phyloP scores from a whole-genome alignment of 2,329 filamentous ascomycete species.

The Colletotrichum liriopes region DNA sequence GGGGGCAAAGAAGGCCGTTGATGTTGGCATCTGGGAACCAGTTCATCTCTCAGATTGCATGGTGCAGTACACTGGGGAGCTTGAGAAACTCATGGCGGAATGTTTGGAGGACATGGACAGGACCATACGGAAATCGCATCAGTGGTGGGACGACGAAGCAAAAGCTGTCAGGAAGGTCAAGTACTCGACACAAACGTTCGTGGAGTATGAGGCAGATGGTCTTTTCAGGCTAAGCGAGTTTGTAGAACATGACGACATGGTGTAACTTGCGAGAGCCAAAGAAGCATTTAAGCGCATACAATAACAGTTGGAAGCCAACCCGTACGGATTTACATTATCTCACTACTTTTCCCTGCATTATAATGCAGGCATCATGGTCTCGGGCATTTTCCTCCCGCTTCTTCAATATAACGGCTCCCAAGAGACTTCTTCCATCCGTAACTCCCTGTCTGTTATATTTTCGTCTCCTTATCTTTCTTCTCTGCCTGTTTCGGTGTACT shows the following conservation, averaged over 20 bases:
- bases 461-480: too few species aligned
- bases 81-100: conserved; percentile 11
- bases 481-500: too few species aligned
- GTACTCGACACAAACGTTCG: conserved; percentile 8
- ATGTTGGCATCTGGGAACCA: neutral
- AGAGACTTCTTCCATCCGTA: neutral
- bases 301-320: neutral
- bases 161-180: neutral
- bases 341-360: too few species aligned
- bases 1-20: neutral
- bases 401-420: neutral
- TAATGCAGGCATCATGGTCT: neutral
- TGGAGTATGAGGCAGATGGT: neutral
- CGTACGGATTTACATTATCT: neutral
- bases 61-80: neutral
- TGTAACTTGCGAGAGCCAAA: too few species aligned
- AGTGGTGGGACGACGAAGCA: conserved; percentile 10
- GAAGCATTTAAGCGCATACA: neutral
- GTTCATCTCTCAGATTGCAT: neutral
- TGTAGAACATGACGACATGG: neutral
- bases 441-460: neutral
- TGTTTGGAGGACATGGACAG: conserved; percentile 3
- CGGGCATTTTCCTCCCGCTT: neutral
- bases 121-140: neutral
- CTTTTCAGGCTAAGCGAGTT: neutral